Conservation (phyloP, 2,329 filamentous ascomycete genomes). For the Stylonectria norvegica region DNA sequence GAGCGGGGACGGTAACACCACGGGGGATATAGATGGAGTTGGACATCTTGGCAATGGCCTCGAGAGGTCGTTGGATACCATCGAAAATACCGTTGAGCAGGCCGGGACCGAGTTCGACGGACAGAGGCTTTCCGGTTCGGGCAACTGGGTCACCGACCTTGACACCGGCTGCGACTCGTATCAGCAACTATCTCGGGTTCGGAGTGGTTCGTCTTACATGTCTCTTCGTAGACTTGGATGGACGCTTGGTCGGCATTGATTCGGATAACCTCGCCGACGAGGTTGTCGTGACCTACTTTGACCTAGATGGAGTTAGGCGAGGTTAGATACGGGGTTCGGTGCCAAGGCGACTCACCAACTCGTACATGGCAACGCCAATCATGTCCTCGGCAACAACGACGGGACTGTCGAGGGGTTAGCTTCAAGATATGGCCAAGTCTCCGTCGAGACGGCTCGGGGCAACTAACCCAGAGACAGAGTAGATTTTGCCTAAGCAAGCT, state of each 20-base stretch:
- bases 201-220: constrained; percentile 56
- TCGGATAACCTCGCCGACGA: constrained; percentile 97
- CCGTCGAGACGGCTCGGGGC: constrained; percentile 6
- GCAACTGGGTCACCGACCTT: constrained; percentile 90
- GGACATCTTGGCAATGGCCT: constrained; percentile 72
- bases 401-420: constrained; percentile 55
- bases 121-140: constrained; percentile 91
- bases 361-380: constrained; percentile 99
- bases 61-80: constrained; percentile 93
- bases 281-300: constrained; percentile 84
- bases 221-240: constrained; percentile 99
- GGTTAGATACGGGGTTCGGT: constrained; percentile 2
- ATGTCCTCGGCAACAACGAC: constrained; percentile 97
- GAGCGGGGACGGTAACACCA: constrained; percentile 80
- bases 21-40: constrained; percentile 97
- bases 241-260: constrained; percentile 94
- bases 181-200: constrained; percentile 13
- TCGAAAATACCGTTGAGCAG: constrained; percentile 99
- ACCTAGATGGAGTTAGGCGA: constrained; percentile 52
- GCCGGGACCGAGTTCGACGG: constrained; percentile 94
- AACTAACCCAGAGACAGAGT: constrained; percentile 60
- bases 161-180: constrained; percentile 68
- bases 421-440: constrained; percentile 1
- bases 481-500: constrained; percentile 52
- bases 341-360: constrained; percentile 63